phyloP scores from a whole-genome alignment of 2,329 filamentous ascomycete species.

The Arthrobotrys megalospora region DNA sequence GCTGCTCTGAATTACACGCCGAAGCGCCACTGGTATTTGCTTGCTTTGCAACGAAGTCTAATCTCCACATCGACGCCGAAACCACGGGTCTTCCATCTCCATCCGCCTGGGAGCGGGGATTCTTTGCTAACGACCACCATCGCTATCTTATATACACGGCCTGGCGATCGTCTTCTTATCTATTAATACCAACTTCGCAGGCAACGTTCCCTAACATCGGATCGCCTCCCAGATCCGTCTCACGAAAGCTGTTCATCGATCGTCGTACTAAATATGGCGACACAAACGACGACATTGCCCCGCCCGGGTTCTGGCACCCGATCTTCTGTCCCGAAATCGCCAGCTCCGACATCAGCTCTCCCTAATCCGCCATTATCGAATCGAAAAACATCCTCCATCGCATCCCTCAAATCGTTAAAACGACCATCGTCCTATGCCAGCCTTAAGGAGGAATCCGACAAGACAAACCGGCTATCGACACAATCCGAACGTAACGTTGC shows the following conservation, averaged over 20 bases:
- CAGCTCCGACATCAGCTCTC: conserved; percentile 44
- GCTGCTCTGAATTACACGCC: conserved; percentile 29
- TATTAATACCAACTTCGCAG: conserved; percentile 3
- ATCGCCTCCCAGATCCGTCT: conserved; percentile 7
- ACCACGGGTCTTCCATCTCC: conserved; percentile 44
- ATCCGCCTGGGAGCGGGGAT: conserved; percentile 43
- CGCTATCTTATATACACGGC: conserved; percentile 2
- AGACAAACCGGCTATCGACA: conserved; percentile 49
- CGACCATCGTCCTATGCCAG: conserved; percentile 55
- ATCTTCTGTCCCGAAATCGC: conserved; percentile 54
- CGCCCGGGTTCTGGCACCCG: conserved; percentile 50
- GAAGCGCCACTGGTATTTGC: conserved; percentile 21
- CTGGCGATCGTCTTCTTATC: conserved; percentile 8
- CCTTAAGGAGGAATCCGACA: conserved; percentile 51
- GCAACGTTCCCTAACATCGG: neutral
- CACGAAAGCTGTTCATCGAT: neutral
- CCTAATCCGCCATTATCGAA: conserved; percentile 40
- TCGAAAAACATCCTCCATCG: conserved; percentile 49
- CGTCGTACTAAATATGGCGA: conserved; percentile 38
- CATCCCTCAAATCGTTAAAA: conserved; percentile 55
- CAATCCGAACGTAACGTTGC: conserved; percentile 54
- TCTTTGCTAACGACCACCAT: conserved; percentile 17
- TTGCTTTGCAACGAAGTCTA: conserved; percentile 13
- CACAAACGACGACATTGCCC: conserved; percentile 57
- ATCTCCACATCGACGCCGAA: conserved; percentile 50